Conservation (phyloP, 1,284 basidiomycete species). For the Ustilago lituana region DNA sequence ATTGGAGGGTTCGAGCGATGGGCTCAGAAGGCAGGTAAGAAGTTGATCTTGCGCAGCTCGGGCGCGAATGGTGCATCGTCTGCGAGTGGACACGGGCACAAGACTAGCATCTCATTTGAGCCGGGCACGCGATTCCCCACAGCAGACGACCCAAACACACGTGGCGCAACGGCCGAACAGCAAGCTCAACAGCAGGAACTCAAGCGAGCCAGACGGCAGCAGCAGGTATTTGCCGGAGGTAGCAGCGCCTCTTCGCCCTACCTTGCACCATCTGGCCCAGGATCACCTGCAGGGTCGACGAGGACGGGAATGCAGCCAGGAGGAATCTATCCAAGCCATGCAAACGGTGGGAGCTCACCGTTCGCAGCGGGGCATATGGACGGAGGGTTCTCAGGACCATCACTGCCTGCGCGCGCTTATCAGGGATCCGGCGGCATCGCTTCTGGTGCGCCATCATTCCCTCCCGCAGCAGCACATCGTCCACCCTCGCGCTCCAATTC, state of each 20-base stretch:
- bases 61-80: not conserved
- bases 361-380: conserved; percentile 18
- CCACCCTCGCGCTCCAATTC: conserved; percentile 41
- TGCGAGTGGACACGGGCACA: not conserved
- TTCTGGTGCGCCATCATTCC: conserved; percentile 47
- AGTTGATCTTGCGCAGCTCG: conserved; percentile 68
- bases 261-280: conserved; percentile 13
- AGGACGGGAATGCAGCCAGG: conserved; percentile 37
- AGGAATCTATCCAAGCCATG: conserved; percentile 29
- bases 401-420: conserved; percentile 56
- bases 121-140: conserved; percentile 39
- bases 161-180: conserved; percentile 20
- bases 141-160: conserved; percentile 23
- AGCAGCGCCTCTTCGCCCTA: conserved; percentile 5
- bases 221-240: conserved; percentile 36
- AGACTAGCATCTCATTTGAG: conserved; percentile 43
- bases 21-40: conserved; percentile 75
- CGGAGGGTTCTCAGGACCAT: conserved; percentile 30
- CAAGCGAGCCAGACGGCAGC: conserved; percentile 43
- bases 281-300: conserved; percentile 8
- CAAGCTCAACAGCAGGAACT: conserved; percentile 36
- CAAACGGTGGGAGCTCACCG: conserved; percentile 23
- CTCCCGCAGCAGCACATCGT: conserved; percentile 38
- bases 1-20: conserved; percentile 87
- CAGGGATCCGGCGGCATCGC: conserved; percentile 28